Evolutionary conservation across 2,329 filamentous ascomycete genomes (phyloP), one percentile per base, ranked within the genome.

Genomic region (Ophiostoma fasciatum): DNA sequence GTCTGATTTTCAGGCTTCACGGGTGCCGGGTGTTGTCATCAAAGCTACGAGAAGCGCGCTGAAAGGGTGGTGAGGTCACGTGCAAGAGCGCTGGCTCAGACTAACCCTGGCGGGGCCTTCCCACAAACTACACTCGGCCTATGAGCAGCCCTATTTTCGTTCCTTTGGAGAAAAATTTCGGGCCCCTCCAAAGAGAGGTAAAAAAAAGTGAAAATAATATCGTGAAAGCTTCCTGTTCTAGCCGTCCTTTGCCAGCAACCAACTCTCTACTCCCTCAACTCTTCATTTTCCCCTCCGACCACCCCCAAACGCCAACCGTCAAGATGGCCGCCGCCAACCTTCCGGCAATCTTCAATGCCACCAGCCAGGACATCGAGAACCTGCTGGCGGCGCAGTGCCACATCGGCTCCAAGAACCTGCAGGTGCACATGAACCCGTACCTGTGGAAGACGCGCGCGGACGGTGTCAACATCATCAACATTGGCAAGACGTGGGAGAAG

Each of bases 401-500:
- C 69, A 77, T 96, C 55, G 90, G 90, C 57, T 84, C 80, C 68
- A 96, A 96, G 83, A 98, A 98, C 78, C 66, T 98, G 57, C 90
- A 96, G 76, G 83, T 92, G 61, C 87, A 96, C 74, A 96, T 94
- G 51, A 49, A 50, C 45, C 49, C 85, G 53, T 98, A 98, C 75
- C 80, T 98, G 59, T 98, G 88, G 88, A 98, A 98, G 82, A 94
- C 85, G 63, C 83, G 90, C 61, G 80, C 84, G 50, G 92, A 98
- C 58, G 90, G 90, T 68, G 80, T 98, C 71, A 98, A 98, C 65
- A 76, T 98, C 51, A 74, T 98, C 66, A 98, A 98, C 79, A 84
- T 98, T 66, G 87, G 88, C 73, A 98, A 98, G 84, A 98, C 90
- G 68, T 98, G 87, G 90, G 90, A 98, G 78, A 98, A 98, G 78